A percentile compares a stretch with the other conserved stretches of the same genome.
phyloP scores from a whole-genome alignment of 805 yeast species.

The Myxozyma lipomycoides region DNA sequence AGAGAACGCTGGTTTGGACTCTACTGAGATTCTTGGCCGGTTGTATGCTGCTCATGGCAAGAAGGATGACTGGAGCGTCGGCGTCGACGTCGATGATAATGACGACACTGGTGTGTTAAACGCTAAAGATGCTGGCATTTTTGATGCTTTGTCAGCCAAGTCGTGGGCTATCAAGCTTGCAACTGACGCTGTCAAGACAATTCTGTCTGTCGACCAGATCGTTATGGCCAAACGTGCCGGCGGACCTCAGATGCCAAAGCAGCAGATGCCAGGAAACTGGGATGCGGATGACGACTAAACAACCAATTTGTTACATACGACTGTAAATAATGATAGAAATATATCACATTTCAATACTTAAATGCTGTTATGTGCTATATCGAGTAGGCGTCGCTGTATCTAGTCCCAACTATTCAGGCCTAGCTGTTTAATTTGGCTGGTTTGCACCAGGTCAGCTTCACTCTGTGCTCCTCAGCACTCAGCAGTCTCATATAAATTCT shows the following conservation, averaged over 20 bases:
- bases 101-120: constrained; percentile 62
- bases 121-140: constrained; percentile 63
- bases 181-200: constrained; percentile 90
- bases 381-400: too few relatives aligned
- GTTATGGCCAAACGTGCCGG: constrained; percentile 99
- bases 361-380: too few relatives aligned
- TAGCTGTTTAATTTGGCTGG: too few relatives aligned
- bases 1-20: constrained; percentile 89
- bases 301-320: too few relatives aligned
- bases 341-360: too few relatives aligned
- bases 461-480: too few relatives aligned
- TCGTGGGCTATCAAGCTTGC: constrained; percentile 87
- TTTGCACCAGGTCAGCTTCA: too few relatives aligned
- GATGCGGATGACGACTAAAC: constrained; percentile 66
- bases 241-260: constrained; percentile 88
- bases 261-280: constrained; percentile 90
- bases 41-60: constrained; percentile 83
- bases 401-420: too few relatives aligned
- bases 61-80: constrained; percentile 41
- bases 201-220: constrained; percentile 90
- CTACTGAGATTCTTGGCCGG: constrained; percentile 83
- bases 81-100: constrained; percentile 68
- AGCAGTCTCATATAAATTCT: too few relatives aligned
- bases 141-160: constrained; percentile 76
- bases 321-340: too few relatives aligned